Evolutionary conservation across 306 rosid genomes (phyloP), one percentile per base, ranked within the genome.

Genomic region (Astragalus membranaceus): DNA sequence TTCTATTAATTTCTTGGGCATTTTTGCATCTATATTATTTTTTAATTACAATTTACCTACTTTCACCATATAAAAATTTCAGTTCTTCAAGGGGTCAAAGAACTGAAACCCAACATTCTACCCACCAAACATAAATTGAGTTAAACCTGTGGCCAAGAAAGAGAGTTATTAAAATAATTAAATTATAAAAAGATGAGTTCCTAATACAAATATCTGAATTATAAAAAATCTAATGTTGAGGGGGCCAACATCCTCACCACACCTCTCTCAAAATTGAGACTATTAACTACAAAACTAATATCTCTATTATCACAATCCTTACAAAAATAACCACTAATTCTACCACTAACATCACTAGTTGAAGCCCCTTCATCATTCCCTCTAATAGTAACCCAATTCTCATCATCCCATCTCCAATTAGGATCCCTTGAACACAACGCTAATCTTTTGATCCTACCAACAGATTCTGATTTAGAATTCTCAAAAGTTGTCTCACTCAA

Each of bases 381-480:
- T 76, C 96, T 81, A 5, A 78, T 62, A 17, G 81, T 75, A 59
- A 87, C 79, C 98, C 98, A 94, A 58, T 75, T 70, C 41, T 76
- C 86, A 43, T 65, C 90, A 50, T 44, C 59, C 67, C 2, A 67
- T 61, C 46, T 58, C 98, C 96, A 90, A 64, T 37, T 64, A 9
- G 90, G 88, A 20, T 70, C 75, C 76, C 75, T 80, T 29, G 96
- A 75, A 78, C 68, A 47, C 75, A 51, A 0, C 11, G 99, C 84
- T 70, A 95, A 53, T 69, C 75, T 62, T 56, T 78, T 67, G 87
- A 95, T 86, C 83, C 99, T 86, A 32, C 75, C 87, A 4, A 33
- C 74, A 0, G 83, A 47, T 0, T 82, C 42, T 1, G 30, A 26
- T 1, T 26, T 26, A 13, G 77, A 84, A 48, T 69, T 71, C 41